phyloP scores from a whole-genome alignment of 805 yeast species.

The Candida manassasensis region DNA sequence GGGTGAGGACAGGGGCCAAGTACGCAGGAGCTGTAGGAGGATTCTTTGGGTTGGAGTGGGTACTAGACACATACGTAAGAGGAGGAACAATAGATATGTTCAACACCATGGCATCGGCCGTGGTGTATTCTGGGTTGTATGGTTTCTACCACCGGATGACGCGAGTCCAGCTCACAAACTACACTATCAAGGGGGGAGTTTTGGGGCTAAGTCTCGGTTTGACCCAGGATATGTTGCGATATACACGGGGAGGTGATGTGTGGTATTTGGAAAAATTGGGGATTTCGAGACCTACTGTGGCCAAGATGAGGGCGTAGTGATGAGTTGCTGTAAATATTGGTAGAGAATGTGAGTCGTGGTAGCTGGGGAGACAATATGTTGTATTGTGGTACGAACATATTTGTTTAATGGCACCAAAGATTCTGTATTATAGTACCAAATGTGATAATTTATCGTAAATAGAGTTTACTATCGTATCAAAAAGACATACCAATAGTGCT shows the following conservation, averaged over 20 bases:
- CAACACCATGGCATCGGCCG: slow-evolving; percentile 58
- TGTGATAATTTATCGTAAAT: no score
- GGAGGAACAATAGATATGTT: slow-evolving; percentile 54
- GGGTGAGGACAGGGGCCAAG: slow-evolving; percentile 33
- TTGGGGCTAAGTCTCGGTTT: slow-evolving; percentile 62
- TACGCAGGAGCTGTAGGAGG: slow-evolving; percentile 42
- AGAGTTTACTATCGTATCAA: no score
- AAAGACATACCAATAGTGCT: no score
- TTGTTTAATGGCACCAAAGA: no score
- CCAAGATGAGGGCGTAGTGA: neutral
- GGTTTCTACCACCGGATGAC: slow-evolving; percentile 44
- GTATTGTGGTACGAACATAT: no score
- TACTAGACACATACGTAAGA: slow-evolving; percentile 43
- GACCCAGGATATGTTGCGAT: slow-evolving; percentile 60
- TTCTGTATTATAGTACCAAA: no score
- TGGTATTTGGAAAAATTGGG: slow-evolving; percentile 52
- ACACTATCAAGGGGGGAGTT: slow-evolving; percentile 48
- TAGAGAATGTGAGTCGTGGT: neutral
- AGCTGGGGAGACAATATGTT: no score
- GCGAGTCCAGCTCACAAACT: slow-evolving; percentile 35
- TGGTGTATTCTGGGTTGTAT: slow-evolving; percentile 46
- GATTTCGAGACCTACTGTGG: slow-evolving; percentile 12
- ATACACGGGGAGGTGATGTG: slow-evolving; percentile 52
- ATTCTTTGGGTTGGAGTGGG: slow-evolving; percentile 59
- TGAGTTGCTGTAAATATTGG: neutral